Evolutionary conservation across 192 early-diverging fungal species (phyloP).

Genomic region (Thamnidium elegans): DNA sequence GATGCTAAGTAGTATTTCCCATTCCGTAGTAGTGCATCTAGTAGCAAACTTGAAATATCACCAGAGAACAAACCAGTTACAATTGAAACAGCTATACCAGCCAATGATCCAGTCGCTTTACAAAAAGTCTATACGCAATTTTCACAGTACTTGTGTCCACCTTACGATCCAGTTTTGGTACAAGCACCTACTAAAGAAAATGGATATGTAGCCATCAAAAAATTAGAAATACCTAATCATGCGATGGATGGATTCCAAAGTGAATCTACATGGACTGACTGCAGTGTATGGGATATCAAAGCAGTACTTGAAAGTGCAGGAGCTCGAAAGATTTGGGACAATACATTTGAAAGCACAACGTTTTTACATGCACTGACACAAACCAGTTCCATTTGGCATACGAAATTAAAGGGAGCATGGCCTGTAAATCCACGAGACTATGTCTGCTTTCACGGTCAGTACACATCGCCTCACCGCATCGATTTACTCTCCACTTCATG

Average conservation of each 20-base stretch:
- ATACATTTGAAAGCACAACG: slow-evolving; percentile 31
- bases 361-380: slow-evolving; percentile 37
- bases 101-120: slow-evolving; percentile 10
- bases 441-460: slow-evolving; percentile 17
- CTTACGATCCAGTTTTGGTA: background rate
- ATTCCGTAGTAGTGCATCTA: no score
- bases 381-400: slow-evolving; percentile 39
- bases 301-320: slow-evolving; percentile 40
- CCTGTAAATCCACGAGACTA: slow-evolving; percentile 25
- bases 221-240: slow-evolving; percentile 37
- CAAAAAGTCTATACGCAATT: slow-evolving; percentile 3
- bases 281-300: slow-evolving; percentile 51
- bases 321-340: slow-evolving; percentile 38
- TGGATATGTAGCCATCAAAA: slow-evolving; percentile 26
- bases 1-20: background rate
- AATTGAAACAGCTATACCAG: slow-evolving; percentile 1
- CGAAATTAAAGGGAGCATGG: slow-evolving; percentile 46
- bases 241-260: slow-evolving; percentile 36
- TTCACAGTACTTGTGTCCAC: background rate
- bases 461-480: slow-evolving; percentile 17
- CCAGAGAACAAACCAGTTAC: background rate
- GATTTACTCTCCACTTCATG: slow-evolving; percentile 25
- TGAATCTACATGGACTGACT: slow-evolving; percentile 40
- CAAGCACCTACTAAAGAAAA: slow-evolving; percentile 10
- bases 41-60: background rate